Conservation (phyloP, 1,139 yeast species). For the Debaryomyces sp. region DNA sequence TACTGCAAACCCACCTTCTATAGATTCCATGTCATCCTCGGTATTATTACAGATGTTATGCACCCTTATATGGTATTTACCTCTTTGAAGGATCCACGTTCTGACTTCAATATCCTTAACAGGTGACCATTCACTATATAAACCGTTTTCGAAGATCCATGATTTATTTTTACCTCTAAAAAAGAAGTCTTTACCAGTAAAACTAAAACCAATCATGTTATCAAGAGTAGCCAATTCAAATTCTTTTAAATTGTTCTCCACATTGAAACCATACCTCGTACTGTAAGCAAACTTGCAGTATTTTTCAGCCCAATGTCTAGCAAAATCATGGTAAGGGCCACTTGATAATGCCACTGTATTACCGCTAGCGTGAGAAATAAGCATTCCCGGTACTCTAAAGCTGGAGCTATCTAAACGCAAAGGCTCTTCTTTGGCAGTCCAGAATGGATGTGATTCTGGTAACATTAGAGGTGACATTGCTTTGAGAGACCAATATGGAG, state of each 20-base stretch:
- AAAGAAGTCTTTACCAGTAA: slow-evolving; percentile 10
- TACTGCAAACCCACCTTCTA: slow-evolving; percentile 20
- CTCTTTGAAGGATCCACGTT: slow-evolving; percentile 23
- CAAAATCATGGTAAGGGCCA: slow-evolving; percentile 23
- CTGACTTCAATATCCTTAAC: slow-evolving; percentile 20
- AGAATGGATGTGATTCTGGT: slow-evolving; percentile 19
- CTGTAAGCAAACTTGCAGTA: slow-evolving; percentile 32
- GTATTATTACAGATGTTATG: slow-evolving; percentile 19
- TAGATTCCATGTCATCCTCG: slow-evolving; percentile 14
- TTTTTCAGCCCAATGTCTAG: slow-evolving; percentile 24
- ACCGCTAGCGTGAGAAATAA: slow-evolving; percentile 19
- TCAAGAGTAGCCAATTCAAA: slow-evolving; percentile 22
- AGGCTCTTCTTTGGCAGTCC: slow-evolving; percentile 15
- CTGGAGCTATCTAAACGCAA: slow-evolving; percentile 6
- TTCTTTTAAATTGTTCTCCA: slow-evolving; percentile 17
- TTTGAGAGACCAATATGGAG: slow-evolving; percentile 32
- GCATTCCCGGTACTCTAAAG: slow-evolving; percentile 17
- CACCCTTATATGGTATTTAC: slow-evolving; percentile 23
- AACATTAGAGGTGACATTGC: slow-evolving; percentile 20
- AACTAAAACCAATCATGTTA: slow-evolving; percentile 19
- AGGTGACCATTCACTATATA: slow-evolving; percentile 26
- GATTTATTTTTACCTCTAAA: slow-evolving; percentile 12
- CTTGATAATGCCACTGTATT: slow-evolving; percentile 26
- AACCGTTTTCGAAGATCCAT: slow-evolving; percentile 12
- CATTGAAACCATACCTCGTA: slow-evolving; percentile 28